These are phyloP conservation scores for Lathyrus sativus DNA, from an alignment of 306 rosid species.

Conservation along the genomic window DNA sequence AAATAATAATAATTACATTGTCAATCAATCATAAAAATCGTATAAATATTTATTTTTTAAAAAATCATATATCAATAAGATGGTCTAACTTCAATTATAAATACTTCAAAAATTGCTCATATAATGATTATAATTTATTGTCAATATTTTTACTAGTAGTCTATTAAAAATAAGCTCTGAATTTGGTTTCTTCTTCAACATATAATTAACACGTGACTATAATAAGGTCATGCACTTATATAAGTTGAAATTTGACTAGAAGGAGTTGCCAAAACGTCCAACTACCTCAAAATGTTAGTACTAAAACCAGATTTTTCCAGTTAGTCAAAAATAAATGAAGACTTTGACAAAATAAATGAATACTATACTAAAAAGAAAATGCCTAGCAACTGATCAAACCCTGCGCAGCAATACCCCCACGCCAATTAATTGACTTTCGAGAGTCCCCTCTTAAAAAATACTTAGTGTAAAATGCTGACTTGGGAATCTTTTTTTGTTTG, in stretches of 20 bases:
- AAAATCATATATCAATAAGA: too few relatives aligned
- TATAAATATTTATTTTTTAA: too few relatives aligned
- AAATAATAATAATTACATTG: too few relatives aligned
- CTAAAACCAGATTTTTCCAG: not conserved
- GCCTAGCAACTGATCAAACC: not conserved
- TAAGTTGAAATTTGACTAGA: constrained; percentile 12
- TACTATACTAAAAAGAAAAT: not conserved
- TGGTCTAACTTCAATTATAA: not conserved
- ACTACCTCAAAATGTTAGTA: not conserved
- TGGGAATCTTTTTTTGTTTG: not conserved
- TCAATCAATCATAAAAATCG: not conserved
- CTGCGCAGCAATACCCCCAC: not conserved
- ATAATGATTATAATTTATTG: too few relatives aligned
- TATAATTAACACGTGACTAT: not conserved
- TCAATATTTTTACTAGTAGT: too few relatives aligned
- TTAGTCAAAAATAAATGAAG: not conserved
- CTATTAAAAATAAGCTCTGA: not conserved
- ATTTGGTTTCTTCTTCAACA: not conserved
- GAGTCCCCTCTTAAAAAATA: not conserved
- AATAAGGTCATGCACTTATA: constrained; percentile 16
- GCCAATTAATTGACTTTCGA: not conserved
- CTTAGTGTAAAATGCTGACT: not conserved
- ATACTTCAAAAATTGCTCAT: too few relatives aligned
- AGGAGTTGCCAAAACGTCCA: not conserved
- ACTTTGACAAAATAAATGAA: not conserved